phyloP scores from a whole-genome alignment of 139 green algal species.

The Micractinium sp. region DNA sequence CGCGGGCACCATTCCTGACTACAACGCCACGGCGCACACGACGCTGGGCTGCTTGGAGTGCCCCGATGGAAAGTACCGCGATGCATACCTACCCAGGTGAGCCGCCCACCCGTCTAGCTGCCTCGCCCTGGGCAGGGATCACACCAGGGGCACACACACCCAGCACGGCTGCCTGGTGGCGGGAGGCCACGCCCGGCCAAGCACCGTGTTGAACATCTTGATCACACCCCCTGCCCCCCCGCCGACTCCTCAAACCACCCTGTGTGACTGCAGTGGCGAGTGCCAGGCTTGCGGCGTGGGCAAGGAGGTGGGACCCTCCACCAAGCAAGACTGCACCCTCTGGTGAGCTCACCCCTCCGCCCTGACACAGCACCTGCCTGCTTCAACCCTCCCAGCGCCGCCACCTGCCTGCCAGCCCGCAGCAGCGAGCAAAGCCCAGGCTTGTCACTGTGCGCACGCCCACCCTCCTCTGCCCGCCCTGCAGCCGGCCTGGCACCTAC shows the following conservation, averaged over 20 bases:
- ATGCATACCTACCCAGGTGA: not conserved
- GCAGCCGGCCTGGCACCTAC: not conserved
- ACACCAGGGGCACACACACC: no score
- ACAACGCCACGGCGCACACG: not conserved
- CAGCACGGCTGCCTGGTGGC: not conserved
- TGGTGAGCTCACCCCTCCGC: not conserved
- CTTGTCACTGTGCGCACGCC: not conserved
- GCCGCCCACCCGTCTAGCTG: not conserved
- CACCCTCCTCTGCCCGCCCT: not conserved
- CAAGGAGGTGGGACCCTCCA: not conserved
- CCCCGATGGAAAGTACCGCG: not conserved
- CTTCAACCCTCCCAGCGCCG: no score
- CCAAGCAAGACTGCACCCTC: constrained; percentile 1
- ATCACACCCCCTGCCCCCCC: not conserved
- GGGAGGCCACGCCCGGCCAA: not conserved
- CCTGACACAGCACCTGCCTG: no score
- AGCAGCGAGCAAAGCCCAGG: no score
- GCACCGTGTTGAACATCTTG: not conserved
- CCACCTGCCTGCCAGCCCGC: not conserved
- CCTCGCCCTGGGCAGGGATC: not conserved
- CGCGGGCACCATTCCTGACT: not conserved
- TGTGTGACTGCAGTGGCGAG: not conserved
- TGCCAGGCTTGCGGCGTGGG: not conserved
- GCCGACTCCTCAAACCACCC: not conserved
- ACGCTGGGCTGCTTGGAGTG: not conserved